A percentile compares a stretch with the other conserved stretches of the same genome.
These are phyloP conservation scores for Mycena chlorophos DNA, from an alignment of 768 basidiomycete genomes.

Conservation along the genomic window DNA sequence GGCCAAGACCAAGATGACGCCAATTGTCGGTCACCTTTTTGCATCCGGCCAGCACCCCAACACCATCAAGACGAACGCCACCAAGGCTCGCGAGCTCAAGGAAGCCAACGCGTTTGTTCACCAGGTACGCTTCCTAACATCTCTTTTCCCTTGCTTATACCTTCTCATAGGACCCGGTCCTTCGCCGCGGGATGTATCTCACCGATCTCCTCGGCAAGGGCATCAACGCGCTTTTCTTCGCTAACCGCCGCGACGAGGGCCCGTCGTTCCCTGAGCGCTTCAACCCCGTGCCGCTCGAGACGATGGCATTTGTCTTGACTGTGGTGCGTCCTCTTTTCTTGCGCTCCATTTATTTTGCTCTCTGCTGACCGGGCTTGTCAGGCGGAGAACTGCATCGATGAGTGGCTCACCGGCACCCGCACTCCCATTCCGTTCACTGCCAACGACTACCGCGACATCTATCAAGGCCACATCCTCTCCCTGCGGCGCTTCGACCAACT, in stretches of 20 bases:
- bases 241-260: constrained; percentile 22
- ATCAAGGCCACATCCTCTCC: constrained; percentile 13
- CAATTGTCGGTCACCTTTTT: constrained; percentile 17
- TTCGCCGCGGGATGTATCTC: constrained; percentile 7
- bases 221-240: constrained; percentile 21
- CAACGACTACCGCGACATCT: constrained; percentile 16
- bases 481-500: neutral
- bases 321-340: neutral
- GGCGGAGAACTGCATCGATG: constrained; percentile 22
- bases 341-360: neutral
- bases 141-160: neutral
- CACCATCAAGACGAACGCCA: constrained; percentile 11
- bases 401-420: constrained; percentile 17
- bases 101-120: constrained; percentile 14
- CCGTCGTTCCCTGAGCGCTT: constrained; percentile 14
- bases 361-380: neutral
- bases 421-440: constrained; percentile 18
- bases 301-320: neutral
- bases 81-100: constrained; percentile 15
- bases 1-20: constrained; percentile 18
- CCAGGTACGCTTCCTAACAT: constrained; percentile 2
- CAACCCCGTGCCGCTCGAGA: constrained; percentile 17
- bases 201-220: constrained; percentile 15
- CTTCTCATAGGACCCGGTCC: neutral
- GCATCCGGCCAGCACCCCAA: constrained; percentile 13